Conservation (phyloP, 768 basidiomycete genomes). For the Solioccasus polychromus region DNA sequence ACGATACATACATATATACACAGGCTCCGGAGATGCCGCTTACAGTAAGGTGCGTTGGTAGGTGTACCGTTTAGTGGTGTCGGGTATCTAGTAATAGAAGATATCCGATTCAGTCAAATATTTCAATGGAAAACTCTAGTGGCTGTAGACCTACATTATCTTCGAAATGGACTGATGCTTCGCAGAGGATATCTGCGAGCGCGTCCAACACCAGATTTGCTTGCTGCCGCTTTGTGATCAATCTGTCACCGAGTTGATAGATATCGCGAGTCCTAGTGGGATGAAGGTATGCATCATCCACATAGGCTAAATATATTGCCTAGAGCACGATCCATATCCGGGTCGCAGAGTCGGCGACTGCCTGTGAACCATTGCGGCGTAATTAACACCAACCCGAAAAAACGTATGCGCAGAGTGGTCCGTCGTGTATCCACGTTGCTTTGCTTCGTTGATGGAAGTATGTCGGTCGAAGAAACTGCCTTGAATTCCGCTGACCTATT, state of each 20-base stretch:
- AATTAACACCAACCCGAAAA: slow-evolving; percentile 32
- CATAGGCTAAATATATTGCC: slow-evolving; percentile 36
- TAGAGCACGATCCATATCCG: slow-evolving; percentile 37
- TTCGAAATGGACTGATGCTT: slow-evolving; percentile 28
- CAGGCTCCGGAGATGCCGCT: slow-evolving; percentile 38
- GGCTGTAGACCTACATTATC: slow-evolving; percentile 26
- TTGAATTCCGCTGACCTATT: too few species aligned
- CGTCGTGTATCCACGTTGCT: slow-evolving; percentile 25
- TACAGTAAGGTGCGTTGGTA: slow-evolving; percentile 23
- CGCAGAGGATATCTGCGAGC: slow-evolving; percentile 32
- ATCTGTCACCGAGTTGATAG: slow-evolving; percentile 34
- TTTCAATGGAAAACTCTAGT: not conserved
- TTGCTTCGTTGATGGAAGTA: slow-evolving; percentile 16
- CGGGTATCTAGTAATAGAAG: slow-evolving; percentile 14
- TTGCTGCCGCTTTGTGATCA: slow-evolving; percentile 29
- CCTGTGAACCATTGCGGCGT: slow-evolving; percentile 22
- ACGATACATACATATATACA: slow-evolving; percentile 35
- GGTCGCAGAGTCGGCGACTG: slow-evolving; percentile 25
- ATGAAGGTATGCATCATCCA: slow-evolving; percentile 42
- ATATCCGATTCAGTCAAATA: not conserved
- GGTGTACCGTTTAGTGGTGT: slow-evolving; percentile 23
- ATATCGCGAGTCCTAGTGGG: slow-evolving; percentile 22
- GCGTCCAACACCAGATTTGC: slow-evolving; percentile 31
- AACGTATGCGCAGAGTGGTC: slow-evolving; percentile 29
- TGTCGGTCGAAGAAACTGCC: too few species aligned